Evolutionary conservation across 176 grass and related monocot genomes (phyloP).

Genomic region (Rhipidocladum racemiflorum): DNA sequence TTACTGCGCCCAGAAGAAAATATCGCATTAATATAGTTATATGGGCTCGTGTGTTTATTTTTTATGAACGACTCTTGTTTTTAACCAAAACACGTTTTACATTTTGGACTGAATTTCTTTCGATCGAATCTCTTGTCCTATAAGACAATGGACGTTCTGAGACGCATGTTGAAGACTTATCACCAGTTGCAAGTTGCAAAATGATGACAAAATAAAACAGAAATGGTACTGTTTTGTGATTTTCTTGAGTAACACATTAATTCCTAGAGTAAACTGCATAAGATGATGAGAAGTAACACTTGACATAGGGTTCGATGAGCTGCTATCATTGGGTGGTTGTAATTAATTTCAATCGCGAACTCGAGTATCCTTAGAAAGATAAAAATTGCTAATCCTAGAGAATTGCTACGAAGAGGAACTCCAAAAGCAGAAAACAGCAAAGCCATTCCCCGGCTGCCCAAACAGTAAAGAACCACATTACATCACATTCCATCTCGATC

Average conservation of each 20-base stretch:
- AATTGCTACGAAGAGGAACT: neutral
- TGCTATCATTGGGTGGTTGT: neutral
- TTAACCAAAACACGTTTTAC: no score
- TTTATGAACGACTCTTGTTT: neutral
- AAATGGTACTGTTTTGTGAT: neutral
- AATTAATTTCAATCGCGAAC: neutral
- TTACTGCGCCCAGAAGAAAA: conserved; percentile 9
- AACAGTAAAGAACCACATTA: neutral
- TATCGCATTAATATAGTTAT: neutral
- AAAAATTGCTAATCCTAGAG: neutral
- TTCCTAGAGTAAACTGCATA: neutral
- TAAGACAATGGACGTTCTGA: no score
- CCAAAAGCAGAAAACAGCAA: neutral
- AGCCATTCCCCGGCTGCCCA: neutral
- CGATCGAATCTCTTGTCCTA: neutral
- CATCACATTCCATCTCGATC: neutral
- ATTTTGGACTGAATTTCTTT: no score
- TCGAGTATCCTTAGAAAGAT: neutral
- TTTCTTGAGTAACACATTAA: neutral
- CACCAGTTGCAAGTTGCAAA: neutral
- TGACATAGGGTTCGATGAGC: neutral
- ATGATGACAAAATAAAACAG: neutral
- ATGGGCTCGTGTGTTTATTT: neutral
- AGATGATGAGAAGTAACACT: neutral
- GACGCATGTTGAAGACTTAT: neutral